A percentile compares a stretch with the other conserved stretches of the same genome.
These are phyloP conservation scores for Silybum marianum DNA, from an alignment of 129 eudicot genomes.

Conservation along the genomic window DNA sequence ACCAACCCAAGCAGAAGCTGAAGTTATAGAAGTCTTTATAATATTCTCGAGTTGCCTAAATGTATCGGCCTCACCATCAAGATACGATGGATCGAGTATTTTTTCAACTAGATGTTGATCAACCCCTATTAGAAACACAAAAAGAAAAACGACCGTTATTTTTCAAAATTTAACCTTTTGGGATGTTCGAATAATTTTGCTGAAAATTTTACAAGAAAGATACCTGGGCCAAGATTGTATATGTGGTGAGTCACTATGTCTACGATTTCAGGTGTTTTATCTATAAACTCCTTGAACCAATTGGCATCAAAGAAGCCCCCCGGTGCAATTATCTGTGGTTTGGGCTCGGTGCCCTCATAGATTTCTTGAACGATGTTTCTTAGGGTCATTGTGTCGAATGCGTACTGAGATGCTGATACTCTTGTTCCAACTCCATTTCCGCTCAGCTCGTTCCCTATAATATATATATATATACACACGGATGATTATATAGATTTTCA, in stretches of 20 bases:
- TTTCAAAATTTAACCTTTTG: conserved; percentile 8
- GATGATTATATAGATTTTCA: neutral
- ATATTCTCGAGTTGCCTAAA: conserved; percentile 57
- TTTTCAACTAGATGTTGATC: conserved; percentile 77
- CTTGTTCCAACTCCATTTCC: conserved; percentile 78
- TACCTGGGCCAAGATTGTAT: conserved; percentile 96
- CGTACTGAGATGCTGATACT: conserved; percentile 72
- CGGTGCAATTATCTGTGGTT: conserved; percentile 75
- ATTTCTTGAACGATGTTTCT: conserved; percentile 54
- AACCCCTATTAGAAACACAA: conserved; percentile 50
- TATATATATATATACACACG: conserved; percentile 15
- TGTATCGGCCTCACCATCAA: conserved; percentile 64
- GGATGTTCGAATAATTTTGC: neutral
- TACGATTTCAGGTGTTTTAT: conserved; percentile 49
- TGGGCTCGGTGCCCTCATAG: conserved; percentile 46
- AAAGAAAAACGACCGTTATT: conserved; percentile 15
- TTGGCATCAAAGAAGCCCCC: conserved; percentile 79
- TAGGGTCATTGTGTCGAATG: conserved; percentile 52
- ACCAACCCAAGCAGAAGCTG: conserved; percentile 90
- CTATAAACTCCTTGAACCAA: conserved; percentile 70
- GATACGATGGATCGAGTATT: conserved; percentile 72
- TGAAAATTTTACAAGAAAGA: neutral
- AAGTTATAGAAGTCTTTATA: conserved; percentile 52
- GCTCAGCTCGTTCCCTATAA: conserved; percentile 78
- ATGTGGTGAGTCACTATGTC: conserved; percentile 79